These are phyloP conservation scores for Danielia reshetovae DNA, from an alignment of 805 yeast genomes.

Conservation along the genomic window DNA sequence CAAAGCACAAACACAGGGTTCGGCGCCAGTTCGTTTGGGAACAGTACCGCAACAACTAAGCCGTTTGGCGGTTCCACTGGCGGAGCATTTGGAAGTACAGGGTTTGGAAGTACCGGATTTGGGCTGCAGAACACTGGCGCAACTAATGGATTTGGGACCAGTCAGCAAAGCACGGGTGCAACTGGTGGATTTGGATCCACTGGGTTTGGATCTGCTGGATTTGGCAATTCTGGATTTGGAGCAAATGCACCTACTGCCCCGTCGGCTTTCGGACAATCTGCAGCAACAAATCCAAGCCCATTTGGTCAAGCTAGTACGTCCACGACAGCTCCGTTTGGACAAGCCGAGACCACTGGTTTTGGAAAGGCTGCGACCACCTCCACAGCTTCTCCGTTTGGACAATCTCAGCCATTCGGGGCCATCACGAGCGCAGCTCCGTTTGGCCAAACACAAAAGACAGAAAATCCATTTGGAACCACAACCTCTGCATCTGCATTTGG, in stretches of 20 bases:
- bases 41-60: too few relatives aligned
- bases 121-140: too few relatives aligned
- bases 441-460: conserved; percentile 1
- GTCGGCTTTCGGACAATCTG: conserved; percentile 1
- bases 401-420: conserved; percentile 1
- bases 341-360: conserved; percentile 1
- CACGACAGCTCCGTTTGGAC: conserved; percentile 3
- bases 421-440: too few relatives aligned
- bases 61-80: conserved; percentile 1
- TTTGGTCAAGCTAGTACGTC: conserved; percentile 1
- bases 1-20: not conserved
- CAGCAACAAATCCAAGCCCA: not conserved
- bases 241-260: not conserved
- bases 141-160: too few relatives aligned
- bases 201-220: conserved; percentile 8
- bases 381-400: conserved; percentile 1
- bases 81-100: conserved; percentile 4
- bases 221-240: conserved; percentile 7
- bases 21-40: too few relatives aligned
- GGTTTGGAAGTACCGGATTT: conserved; percentile 7
- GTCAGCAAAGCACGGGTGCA: conserved; percentile 2
- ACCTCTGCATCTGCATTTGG: conserved; percentile 11
- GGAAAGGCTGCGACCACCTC: conserved; percentile 1
- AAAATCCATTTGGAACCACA: conserved; percentile 20
- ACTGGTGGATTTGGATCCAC: conserved; percentile 3